phyloP scores from a whole-genome alignment of 1,284 basidiomycete species.

The Ganoderma leucocontextum region DNA sequence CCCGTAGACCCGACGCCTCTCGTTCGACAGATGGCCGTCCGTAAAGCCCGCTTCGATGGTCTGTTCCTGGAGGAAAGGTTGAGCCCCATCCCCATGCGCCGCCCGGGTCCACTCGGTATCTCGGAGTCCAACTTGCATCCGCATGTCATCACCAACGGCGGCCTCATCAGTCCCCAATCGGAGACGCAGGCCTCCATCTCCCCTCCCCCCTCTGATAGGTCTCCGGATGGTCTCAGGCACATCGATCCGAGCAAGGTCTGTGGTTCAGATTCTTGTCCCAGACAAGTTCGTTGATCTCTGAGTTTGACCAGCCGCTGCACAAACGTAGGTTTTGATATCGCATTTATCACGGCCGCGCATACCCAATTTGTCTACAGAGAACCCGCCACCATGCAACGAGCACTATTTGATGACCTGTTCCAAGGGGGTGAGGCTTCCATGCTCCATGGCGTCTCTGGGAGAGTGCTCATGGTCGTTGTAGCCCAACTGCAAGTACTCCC shows the following conservation, averaged over 20 bases:
- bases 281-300: neutral
- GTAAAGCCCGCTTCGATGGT: slow-evolving; percentile 63
- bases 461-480: slow-evolving; percentile 38
- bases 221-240: slow-evolving; percentile 27
- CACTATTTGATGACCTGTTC: slow-evolving; percentile 81
- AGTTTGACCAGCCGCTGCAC: slow-evolving; percentile 43
- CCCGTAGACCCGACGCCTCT: slow-evolving; percentile 54
- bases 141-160: slow-evolving; percentile 41
- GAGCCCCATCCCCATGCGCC: slow-evolving; percentile 45
- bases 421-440: slow-evolving; percentile 64
- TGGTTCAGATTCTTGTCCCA: neutral
- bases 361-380: slow-evolving; percentile 50
- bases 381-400: slow-evolving; percentile 83
- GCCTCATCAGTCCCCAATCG: slow-evolving; percentile 45
- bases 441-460: neutral
- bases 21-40: slow-evolving; percentile 59
- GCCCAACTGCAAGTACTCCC: slow-evolving; percentile 81
- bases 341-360: neutral
- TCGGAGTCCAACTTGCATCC: slow-evolving; percentile 26
- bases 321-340: slow-evolving; percentile 42
- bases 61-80: slow-evolving; percentile 66
- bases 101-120: slow-evolving; percentile 48
- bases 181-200: slow-evolving; percentile 39
- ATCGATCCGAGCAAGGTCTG: slow-evolving; percentile 45
- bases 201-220: slow-evolving; percentile 26